A percentile compares a stretch with the other conserved stretches of the same genome.
These are phyloP conservation scores for Halenospora varia DNA, from an alignment of 495 filamentous ascomycete genomes.

Conservation along the genomic window DNA sequence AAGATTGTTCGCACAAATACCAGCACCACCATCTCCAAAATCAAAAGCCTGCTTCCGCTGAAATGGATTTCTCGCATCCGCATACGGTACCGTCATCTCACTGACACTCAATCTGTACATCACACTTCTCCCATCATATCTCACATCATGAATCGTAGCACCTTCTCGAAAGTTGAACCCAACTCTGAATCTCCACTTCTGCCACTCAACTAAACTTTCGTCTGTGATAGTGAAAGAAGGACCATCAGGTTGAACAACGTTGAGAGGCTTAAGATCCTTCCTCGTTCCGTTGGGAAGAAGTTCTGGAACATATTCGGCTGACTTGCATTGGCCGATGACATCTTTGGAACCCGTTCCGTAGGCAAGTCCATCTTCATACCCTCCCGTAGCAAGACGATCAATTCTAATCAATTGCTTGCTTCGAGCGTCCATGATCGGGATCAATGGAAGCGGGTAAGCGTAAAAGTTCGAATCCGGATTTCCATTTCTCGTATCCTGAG, in stretches of 20 bases:
- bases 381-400: conserved; percentile 49
- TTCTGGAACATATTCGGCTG: conserved; percentile 61
- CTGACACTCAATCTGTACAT: conserved; percentile 66
- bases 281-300: conserved; percentile 39
- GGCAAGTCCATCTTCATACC: conserved; percentile 32
- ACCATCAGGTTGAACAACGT: conserved; percentile 49
- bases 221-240: conserved; percentile 44
- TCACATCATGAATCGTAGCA: conserved; percentile 63
- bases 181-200: conserved; percentile 68
- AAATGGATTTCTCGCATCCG: conserved; percentile 64
- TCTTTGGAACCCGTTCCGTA: conserved; percentile 4
- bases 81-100: conserved; percentile 80
- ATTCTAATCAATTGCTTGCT: conserved; percentile 48
- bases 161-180: conserved; percentile 74
- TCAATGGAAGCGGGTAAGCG: conserved; percentile 21
- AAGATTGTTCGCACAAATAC: conserved; percentile 61
- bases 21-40: conserved; percentile 65
- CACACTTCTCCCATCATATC: conserved; percentile 62
- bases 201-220: conserved; percentile 54
- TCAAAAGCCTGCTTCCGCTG: conserved; percentile 73
- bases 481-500: conserved; percentile 33
- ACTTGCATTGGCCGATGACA: conserved; percentile 7
- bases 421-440: conserved; percentile 44
- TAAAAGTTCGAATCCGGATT: conserved; percentile 27
- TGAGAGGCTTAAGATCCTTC: conserved; percentile 46